Evolutionary conservation across 805 yeast species (phyloP), one percentile per base, ranked within the genome.

Genomic region (Saccharomyces mikatae): DNA sequence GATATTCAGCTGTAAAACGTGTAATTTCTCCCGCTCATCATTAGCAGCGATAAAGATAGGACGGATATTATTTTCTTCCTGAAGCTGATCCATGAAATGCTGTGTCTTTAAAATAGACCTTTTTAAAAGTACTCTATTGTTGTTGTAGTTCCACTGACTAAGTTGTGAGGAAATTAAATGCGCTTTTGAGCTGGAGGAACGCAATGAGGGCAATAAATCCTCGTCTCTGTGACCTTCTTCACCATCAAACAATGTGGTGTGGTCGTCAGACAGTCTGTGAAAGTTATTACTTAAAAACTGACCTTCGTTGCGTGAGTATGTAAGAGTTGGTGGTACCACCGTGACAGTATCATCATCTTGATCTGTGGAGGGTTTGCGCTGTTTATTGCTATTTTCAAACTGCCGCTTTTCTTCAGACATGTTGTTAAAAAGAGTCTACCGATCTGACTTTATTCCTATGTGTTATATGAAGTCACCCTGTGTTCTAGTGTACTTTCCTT

Each of bases 71-170:
- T 87, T 87, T 62, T 86, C 91, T 1, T 56, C 60, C 22, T 76
- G 74, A 17, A 87, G 68, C 22, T 82, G 81, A 22, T 69, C 63
- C 50, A 87, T 64, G 28, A 85, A 63, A 41, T 76, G 79, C 13
- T 77, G 71, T 1, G 84, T 78, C 30, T 78, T 74, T 56, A 76
- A 72, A 54, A 87, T 83, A 1, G 84, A 76, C 51, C 87, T 74
- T 55, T 82, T 85, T 53, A 91, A 73, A 0, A 85, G 77, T 0
- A 81, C 73, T 53, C 86, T 79, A 71, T 84, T 84, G 61, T 84
- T 83, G 65, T 89, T 89, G 67, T 87, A 92, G 57, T 81, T 86
- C 54, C 86, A 71, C 65, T 91, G 96, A 55, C 83, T 81, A 31
- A 86, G 67, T 52, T 89, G 71, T 4, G 68, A 59, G 6, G 65